Base-by-base conservation (phyloP, 2,329 filamentous ascomycete species). In the Monosporascus ibericus region DNA sequence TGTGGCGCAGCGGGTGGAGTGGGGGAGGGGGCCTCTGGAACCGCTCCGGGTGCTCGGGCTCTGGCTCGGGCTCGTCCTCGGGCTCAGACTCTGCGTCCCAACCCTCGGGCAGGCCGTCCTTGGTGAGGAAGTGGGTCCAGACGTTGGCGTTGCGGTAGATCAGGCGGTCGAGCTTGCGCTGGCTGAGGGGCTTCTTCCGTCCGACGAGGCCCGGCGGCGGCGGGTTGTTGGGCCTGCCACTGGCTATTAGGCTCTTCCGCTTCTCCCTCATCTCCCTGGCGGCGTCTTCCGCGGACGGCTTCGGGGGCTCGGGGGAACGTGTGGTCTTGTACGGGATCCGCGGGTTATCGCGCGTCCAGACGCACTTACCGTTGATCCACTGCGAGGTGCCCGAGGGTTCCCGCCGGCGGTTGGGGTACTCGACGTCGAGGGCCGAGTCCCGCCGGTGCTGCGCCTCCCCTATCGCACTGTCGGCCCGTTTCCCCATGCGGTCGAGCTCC, bases 361-460 rank as follows among this genome's bases (percentile, higher is more conserved):
- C 48, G 44, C 56, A 59, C 30, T 53, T 55, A 18, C 58, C 58
- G 24, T 49, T 20, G 4, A 57, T 27, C 58, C 58, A 60, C 8
- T 24, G 18, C 3, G 37, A 46, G 7, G 42, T 46, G 24, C 20
- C 38, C 6, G 38, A n/a, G 38, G 38, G 17, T 17, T 40, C 38
- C 17, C 17, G 17, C 38, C 17, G 17, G 18, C 6, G 17, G 38
- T 15, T 8, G 18, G 42, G 42, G 14, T 22, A 46, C 42, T 46
- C 42, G 22, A 46, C 24, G 42, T 27, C 42, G 9, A 39, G 17
- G 18, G 17, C 38, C 17, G 38, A 17, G 38, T 17, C 18, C 7
- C 20, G 39, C 39, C 22, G 9, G 17, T 20, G 39, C 18, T 14
- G n/a, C 8, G 39, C 42, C 42, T 44, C 40, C n/a, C 42, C 42